These are phyloP conservation scores for Leptographium lundbergii DNA, from an alignment of 2,329 filamentous ascomycete genomes.

Conservation along the genomic window DNA sequence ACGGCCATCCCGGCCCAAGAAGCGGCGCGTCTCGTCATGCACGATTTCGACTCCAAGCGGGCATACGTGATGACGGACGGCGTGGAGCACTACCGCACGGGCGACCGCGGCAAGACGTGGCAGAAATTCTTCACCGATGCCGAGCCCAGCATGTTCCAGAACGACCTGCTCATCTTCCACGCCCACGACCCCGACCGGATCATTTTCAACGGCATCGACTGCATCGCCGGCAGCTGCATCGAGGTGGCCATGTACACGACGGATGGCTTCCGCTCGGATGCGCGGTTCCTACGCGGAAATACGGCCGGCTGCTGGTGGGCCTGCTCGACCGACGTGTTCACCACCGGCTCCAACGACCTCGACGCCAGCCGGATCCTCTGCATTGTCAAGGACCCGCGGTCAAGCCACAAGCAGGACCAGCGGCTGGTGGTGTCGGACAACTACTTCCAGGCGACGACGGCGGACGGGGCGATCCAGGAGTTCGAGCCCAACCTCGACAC, in stretches of 20 bases:
- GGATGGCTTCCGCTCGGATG: slow-evolving; percentile 64
- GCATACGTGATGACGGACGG: slow-evolving; percentile 67
- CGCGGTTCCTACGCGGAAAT: slow-evolving; percentile 51
- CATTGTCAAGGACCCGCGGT: slow-evolving; percentile 61
- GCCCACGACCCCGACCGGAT: slow-evolving; percentile 73
- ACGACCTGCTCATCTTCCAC: slow-evolving; percentile 59
- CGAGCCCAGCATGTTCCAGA: slow-evolving; percentile 40
- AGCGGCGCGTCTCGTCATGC: slow-evolving; percentile 54
- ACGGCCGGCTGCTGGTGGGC: slow-evolving; percentile 82
- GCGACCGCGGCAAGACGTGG: slow-evolving; percentile 76
- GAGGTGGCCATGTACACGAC: slow-evolving; percentile 62
- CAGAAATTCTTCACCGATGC: slow-evolving; percentile 52
- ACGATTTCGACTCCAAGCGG: slow-evolving; percentile 63
- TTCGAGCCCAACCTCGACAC: slow-evolving; percentile 68
- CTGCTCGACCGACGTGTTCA: slow-evolving; percentile 61
- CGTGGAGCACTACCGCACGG: slow-evolving; percentile 68
- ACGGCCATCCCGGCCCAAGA: slow-evolving; percentile 50
- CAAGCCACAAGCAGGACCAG: slow-evolving; percentile 59
- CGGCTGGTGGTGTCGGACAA: slow-evolving; percentile 70
- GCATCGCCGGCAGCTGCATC: slow-evolving; percentile 49
- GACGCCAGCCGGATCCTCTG: slow-evolving; percentile 67
- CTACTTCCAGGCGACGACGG: slow-evolving; percentile 51
- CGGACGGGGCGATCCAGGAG: slow-evolving; percentile 38
- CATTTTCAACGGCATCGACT: slow-evolving; percentile 67
- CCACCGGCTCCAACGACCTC: slow-evolving; percentile 49